Evolutionary conservation across 257 asterid species (phyloP).

Genomic region (Paraleonurus japonicus): DNA sequence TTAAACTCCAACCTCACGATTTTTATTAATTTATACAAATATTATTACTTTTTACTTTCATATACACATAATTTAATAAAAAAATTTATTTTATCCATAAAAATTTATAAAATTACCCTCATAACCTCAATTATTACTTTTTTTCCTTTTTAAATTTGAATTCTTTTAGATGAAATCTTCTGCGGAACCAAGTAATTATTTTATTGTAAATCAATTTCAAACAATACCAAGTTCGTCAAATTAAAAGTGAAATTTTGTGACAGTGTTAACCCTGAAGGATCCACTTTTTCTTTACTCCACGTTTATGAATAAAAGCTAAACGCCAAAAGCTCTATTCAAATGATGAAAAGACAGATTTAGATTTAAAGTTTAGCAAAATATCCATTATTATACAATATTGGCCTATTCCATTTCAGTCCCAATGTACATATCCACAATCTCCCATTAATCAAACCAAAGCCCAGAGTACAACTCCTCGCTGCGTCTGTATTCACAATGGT

Average conservation of each 20-base stretch:
- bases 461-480: background rate
- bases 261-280: background rate
- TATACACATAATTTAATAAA: too few relatives aligned
- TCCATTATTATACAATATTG: slow-evolving; percentile 4
- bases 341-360: background rate
- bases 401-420: background rate
- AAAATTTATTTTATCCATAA: too few relatives aligned
- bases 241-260: background rate
- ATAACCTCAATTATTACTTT: too few relatives aligned
- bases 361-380: background rate
- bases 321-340: background rate
- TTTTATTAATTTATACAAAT: too few relatives aligned
- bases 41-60: too few relatives aligned
- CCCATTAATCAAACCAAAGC: background rate
- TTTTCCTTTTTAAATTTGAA: too few relatives aligned
- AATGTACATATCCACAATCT: slow-evolving; percentile 45
- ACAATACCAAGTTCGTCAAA: too few relatives aligned
- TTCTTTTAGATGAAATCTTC: too few relatives aligned
- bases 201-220: too few relatives aligned
- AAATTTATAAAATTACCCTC: too few relatives aligned
- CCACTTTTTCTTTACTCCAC: background rate
- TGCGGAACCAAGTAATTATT: too few relatives aligned
- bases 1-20: too few relatives aligned
- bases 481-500: slow-evolving; percentile 34
- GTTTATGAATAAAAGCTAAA: background rate